Percentiles rank a stretch among this genome's conserved stretches.
Conservation (phyloP, 2,329 filamentous ascomycete genomes). For the Colletotrichum spinosum region DNA sequence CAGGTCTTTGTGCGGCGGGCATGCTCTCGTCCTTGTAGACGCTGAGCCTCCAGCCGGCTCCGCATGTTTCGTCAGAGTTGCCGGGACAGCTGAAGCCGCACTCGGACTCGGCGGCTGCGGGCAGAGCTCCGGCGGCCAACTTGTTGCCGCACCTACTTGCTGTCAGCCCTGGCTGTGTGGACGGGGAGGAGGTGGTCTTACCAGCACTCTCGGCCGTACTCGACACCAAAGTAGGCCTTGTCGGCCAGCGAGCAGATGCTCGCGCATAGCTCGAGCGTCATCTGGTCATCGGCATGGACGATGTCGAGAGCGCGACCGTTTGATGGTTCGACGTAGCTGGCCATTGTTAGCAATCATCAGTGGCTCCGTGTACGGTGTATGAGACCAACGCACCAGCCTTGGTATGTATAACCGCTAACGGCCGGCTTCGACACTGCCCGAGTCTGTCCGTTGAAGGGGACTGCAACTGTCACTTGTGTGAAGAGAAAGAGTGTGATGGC, state of each 20-base stretch:
- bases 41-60: conserved; percentile 28
- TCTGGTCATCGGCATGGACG: conserved; percentile 44
- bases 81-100: conserved; percentile 29
- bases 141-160: conserved; percentile 43
- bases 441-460: conserved; percentile 14
- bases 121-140: conserved; percentile 29
- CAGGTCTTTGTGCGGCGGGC: neutral
- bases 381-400: conserved; percentile 14
- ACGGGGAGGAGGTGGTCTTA: conserved; percentile 39
- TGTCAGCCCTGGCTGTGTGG: neutral
- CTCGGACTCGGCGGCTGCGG: conserved; percentile 15
- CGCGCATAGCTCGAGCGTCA: conserved; percentile 49
- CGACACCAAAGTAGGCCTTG: conserved; percentile 48
- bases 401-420: conserved; percentile 9
- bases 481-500: neutral
- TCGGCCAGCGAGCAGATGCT: conserved; percentile 43
- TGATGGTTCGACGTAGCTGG: conserved; percentile 47
- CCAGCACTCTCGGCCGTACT: conserved; percentile 53
- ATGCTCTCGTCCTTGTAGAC: conserved; percentile 34
- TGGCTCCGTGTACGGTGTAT: neutral
- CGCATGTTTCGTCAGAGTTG: conserved; percentile 15
- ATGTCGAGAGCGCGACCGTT: conserved; percentile 45
- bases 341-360: neutral
- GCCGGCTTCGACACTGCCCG: conserved; percentile 3
- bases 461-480: neutral